Base-by-base conservation (phyloP, 768 basidiomycete species). In the Cubamyces sp. region DNA sequence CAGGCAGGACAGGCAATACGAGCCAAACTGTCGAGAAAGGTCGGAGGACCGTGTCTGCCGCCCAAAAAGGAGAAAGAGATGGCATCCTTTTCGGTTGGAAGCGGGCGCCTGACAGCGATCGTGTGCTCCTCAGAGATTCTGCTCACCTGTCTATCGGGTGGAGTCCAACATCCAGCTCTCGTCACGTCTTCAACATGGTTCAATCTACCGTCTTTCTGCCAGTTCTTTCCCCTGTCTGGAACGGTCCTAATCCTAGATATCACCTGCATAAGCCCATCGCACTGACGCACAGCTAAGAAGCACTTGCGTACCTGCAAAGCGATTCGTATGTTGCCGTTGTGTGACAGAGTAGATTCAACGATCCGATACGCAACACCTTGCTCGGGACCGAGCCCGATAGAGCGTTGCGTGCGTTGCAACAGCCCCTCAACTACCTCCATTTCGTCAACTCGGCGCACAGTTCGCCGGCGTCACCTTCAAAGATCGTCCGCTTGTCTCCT, bases 21-120 rank as follows among this genome's bases (percentile, higher is more conserved):
- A 23, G 23, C 8, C 3, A 3, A 1, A 19, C 21, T 9, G 21
- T 3, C 5, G 45, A 25, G 19, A 12, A 23, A 46, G 21, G 19
- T 46, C 21, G 21, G 26, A 8, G 48, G 25, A 26, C 25, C 16
- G 25, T 28, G 25, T 26, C 28, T 3, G 48, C 16, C 16, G 46
- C 56, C 46, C 21, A 6, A 47, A 37, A 19, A 9, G 56, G 56
- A 26, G 21, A 21, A 11, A 15, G 34, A 18, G 19, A 26, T 26
- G 11, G 42, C 54, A 9, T 30, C 54, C 56, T 57, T 49, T 9
- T 47, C 55, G 34, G 45, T 3, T 15, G 30, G 45, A 57, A 39
- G 30, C 3, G 3, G 26, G 12, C 19, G 21, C 16, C 18, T 57
- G 56, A 57, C 56, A 57, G 56, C 47, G 56, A 57, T 57, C 56